Conservation (phyloP, 179 eudicot genomes). For the Heliamphora pulchella region DNA sequence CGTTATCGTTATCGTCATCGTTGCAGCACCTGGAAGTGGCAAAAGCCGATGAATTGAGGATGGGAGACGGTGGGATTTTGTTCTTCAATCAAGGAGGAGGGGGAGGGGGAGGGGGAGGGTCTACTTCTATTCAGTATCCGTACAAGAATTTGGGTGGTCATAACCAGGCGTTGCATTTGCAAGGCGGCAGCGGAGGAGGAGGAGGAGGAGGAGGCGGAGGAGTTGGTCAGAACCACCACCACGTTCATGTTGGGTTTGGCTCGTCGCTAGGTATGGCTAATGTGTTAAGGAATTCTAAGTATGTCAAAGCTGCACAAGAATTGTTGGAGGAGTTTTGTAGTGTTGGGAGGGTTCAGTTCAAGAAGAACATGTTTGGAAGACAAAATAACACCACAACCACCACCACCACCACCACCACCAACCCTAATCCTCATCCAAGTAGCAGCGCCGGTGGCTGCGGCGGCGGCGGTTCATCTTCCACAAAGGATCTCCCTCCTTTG, state of each 20-base stretch:
- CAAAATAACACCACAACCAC: slow-evolving; percentile 22
- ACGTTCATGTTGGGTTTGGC: slow-evolving; percentile 43
- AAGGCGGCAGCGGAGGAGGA: slow-evolving; percentile 9
- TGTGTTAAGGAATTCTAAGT: slow-evolving; percentile 70
- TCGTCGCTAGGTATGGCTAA: slow-evolving; percentile 53
- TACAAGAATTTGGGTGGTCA: slow-evolving; percentile 31
- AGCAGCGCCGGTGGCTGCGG: slow-evolving; percentile 24
- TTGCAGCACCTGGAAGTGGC: slow-evolving; percentile 63
- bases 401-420: slow-evolving; percentile 27
- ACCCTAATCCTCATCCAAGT: slow-evolving; percentile 30
- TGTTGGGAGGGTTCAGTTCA: slow-evolving; percentile 75
- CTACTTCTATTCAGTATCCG: slow-evolving; percentile 26
- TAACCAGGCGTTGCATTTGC: slow-evolving; percentile 10
- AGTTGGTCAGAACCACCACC: slow-evolving; percentile 9
- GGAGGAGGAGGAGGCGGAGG: neutral
- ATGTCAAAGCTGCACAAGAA: slow-evolving; percentile 73
- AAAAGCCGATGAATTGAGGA: slow-evolving; percentile 51
- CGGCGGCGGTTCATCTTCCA: slow-evolving; percentile 32
- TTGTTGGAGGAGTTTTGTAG: slow-evolving; percentile 85
- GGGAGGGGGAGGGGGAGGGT: neutral
- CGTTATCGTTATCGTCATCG: slow-evolving; percentile 70
- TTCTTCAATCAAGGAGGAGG: slow-evolving; percentile 49
- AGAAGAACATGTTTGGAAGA: slow-evolving; percentile 41
- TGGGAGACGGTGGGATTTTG: slow-evolving; percentile 40
- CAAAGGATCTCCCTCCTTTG: slow-evolving; percentile 58